These are phyloP conservation scores for Podospora pseudoanserina DNA, from an alignment of 495 filamentous ascomycete species.

Conservation along the genomic window DNA sequence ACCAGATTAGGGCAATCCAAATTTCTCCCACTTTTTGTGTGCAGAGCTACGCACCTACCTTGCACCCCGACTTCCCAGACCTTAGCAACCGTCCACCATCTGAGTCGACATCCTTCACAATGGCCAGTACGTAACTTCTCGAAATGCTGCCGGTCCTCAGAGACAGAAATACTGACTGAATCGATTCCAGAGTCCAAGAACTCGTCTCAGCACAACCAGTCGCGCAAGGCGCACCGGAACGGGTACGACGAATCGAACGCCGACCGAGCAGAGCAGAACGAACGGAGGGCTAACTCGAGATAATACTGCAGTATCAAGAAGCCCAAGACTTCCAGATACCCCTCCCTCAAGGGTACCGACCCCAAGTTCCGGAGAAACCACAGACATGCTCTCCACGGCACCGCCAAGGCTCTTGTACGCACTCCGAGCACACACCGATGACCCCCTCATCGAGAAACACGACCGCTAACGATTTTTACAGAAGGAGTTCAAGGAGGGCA, in stretches of 20 bases:
- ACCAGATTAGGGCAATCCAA: slow-evolving; percentile 31
- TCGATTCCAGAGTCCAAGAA: slow-evolving; percentile 84
- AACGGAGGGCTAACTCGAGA: slow-evolving; percentile 17
- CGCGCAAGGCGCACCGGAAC: slow-evolving; percentile 95
- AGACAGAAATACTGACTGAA: slow-evolving; percentile 21
- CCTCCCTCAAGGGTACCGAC: slow-evolving; percentile 96
- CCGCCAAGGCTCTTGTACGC: slow-evolving; percentile 94
- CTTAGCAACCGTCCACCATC: slow-evolving; percentile 24
- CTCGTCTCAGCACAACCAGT: slow-evolving; percentile 96
- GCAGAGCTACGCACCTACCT: slow-evolving; percentile 23
- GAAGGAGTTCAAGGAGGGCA: slow-evolving; percentile 98
- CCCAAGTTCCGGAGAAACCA: slow-evolving; percentile 99
- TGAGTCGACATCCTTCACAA: slow-evolving; percentile 42
- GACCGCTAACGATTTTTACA: slow-evolving; percentile 55
- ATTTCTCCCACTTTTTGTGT: slow-evolving; percentile 33
- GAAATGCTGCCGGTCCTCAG: not conserved
- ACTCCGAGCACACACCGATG: not conserved
- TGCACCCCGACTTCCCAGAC: slow-evolving; percentile 24
- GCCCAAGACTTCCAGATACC: slow-evolving; percentile 98
- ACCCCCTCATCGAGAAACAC: slow-evolving; percentile 4
- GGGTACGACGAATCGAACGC: slow-evolving; percentile 59
- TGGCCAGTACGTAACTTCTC: slow-evolving; percentile 46
- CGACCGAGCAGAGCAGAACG: slow-evolving; percentile 11
- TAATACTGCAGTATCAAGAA: slow-evolving; percentile 84
- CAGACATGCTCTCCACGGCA: slow-evolving; percentile 97